These are phyloP conservation scores for Mytilinidion resinicola DNA, from an alignment of 495 filamentous ascomycete species.

Conservation along the genomic window DNA sequence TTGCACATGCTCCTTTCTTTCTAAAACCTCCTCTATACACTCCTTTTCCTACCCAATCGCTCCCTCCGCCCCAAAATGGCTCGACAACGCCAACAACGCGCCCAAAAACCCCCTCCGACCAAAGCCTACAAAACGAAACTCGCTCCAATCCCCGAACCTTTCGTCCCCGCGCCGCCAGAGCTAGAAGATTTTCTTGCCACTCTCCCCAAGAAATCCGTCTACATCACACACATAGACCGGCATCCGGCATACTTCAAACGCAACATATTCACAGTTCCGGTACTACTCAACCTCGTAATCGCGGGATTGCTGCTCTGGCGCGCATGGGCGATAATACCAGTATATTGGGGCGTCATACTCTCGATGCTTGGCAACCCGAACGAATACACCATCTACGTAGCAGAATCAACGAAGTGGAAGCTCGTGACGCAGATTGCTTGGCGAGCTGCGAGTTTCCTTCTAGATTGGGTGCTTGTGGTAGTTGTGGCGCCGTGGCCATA, in stretches of 20 bases:
- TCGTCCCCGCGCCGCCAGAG: slow-evolving; percentile 51
- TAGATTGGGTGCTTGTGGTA: slow-evolving; percentile 64
- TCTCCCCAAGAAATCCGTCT: slow-evolving; percentile 59
- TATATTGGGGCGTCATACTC: slow-evolving; percentile 56
- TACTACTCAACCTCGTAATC: slow-evolving; percentile 61
- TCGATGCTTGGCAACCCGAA: slow-evolving; percentile 21
- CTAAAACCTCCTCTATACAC: too few species aligned
- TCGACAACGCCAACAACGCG: slow-evolving; percentile 14
- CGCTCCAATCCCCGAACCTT: slow-evolving; percentile 49
- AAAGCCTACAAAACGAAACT: neutral
- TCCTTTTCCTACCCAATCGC: neutral
- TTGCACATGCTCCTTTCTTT: too few species aligned
- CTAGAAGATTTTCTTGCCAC: slow-evolving; percentile 56
- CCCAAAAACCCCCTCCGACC: slow-evolving; percentile 6
- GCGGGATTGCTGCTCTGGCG: slow-evolving; percentile 54
- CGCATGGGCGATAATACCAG: slow-evolving; percentile 52
- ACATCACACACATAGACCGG: slow-evolving; percentile 72
- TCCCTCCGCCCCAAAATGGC: slow-evolving; percentile 4
- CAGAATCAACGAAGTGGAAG: slow-evolving; percentile 44
- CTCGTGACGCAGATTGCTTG: slow-evolving; percentile 44
- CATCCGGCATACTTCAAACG: slow-evolving; percentile 59
- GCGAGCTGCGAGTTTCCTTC: slow-evolving; percentile 53
- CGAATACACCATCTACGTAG: slow-evolving; percentile 24
- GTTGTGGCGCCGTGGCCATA: slow-evolving; percentile 71
- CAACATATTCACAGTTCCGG: slow-evolving; percentile 68